phyloP scores from a whole-genome alignment of 225 moss, liverwort and hornwort genomes.

The Lunularia cruciata region DNA sequence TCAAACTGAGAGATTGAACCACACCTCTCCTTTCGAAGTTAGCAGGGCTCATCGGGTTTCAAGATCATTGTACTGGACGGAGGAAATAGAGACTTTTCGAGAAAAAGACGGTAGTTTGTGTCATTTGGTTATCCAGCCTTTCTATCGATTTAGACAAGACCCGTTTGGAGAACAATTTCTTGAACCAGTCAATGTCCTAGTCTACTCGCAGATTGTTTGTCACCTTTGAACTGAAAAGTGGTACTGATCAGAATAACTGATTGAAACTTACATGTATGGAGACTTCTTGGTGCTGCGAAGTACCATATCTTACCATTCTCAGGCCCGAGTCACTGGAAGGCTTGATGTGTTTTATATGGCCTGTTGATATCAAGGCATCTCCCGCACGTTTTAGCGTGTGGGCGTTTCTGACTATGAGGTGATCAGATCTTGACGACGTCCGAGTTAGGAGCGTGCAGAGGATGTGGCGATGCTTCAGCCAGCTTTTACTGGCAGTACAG shows the following conservation, averaged over 20 bases:
- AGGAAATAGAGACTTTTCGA: background rate
- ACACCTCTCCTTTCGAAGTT: background rate
- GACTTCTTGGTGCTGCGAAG: slow-evolving; percentile 1
- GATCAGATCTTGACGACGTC: slow-evolving; percentile 15
- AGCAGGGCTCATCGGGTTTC: no score
- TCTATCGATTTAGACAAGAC: background rate
- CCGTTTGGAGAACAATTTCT: background rate
- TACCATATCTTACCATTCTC: background rate
- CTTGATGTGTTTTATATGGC: slow-evolving; percentile 18
- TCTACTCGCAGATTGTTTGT: background rate
- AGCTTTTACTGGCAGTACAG: slow-evolving; percentile 7
- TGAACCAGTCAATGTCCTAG: background rate
- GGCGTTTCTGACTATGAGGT: slow-evolving; percentile 38
- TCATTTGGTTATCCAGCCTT: background rate
- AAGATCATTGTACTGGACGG: background rate
- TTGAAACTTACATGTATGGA: slow-evolving; percentile 3
- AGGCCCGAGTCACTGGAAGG: background rate
- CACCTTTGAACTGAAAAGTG: slow-evolving; percentile 1
- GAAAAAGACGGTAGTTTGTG: background rate
- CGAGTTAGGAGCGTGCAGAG: slow-evolving; percentile 33
- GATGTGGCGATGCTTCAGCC: slow-evolving; percentile 24
- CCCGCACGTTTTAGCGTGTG: slow-evolving; percentile 30
- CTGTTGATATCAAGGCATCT: slow-evolving; percentile 25
- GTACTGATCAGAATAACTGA: background rate
- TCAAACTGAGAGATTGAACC: background rate